phyloP scores from a whole-genome alignment of 805 yeast genomes.

The Yarrowia porcina region DNA sequence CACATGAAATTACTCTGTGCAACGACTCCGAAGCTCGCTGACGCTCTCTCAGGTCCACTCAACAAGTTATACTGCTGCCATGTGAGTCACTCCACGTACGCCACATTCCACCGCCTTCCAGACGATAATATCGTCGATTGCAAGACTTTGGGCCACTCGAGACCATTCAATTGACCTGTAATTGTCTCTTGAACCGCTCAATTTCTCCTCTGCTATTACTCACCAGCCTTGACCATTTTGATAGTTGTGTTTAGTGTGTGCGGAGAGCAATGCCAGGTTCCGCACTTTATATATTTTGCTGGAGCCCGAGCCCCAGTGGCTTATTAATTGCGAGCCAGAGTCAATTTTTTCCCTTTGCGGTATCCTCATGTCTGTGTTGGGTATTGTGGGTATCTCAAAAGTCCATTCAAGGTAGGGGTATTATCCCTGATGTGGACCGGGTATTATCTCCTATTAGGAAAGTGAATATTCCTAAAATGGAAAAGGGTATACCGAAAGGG shows the following conservation, averaged over 20 bases:
- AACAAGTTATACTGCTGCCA: too few relatives aligned
- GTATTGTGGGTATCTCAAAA: background rate
- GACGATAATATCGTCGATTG: background rate
- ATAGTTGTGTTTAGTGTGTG: slow-evolving; percentile 14
- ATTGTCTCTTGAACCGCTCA: background rate
- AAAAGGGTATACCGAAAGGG: too few relatives aligned
- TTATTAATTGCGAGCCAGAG: slow-evolving; percentile 8
- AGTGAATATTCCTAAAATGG: too few relatives aligned
- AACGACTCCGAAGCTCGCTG: too few relatives aligned
- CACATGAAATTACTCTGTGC: too few relatives aligned
- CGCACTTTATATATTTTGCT: slow-evolving; percentile 23
- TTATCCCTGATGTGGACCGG: background rate
- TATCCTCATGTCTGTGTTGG: background rate
- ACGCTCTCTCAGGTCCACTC: too few relatives aligned
- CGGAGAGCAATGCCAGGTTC: slow-evolving; percentile 16
- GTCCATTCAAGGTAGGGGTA: background rate
- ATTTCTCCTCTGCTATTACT: too few relatives aligned
- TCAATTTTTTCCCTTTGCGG: slow-evolving; percentile 5
- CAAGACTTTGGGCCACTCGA: background rate
- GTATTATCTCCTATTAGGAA: background rate
- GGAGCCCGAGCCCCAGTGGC: slow-evolving; percentile 20
- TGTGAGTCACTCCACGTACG: too few relatives aligned
- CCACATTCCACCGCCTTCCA: slow-evolving; percentile 20
- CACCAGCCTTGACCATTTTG: slow-evolving; percentile 65
- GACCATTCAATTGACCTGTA: background rate